These are phyloP conservation scores for Tolypocladium album DNA, from an alignment of 2,329 filamentous ascomycete genomes.

Conservation along the genomic window DNA sequence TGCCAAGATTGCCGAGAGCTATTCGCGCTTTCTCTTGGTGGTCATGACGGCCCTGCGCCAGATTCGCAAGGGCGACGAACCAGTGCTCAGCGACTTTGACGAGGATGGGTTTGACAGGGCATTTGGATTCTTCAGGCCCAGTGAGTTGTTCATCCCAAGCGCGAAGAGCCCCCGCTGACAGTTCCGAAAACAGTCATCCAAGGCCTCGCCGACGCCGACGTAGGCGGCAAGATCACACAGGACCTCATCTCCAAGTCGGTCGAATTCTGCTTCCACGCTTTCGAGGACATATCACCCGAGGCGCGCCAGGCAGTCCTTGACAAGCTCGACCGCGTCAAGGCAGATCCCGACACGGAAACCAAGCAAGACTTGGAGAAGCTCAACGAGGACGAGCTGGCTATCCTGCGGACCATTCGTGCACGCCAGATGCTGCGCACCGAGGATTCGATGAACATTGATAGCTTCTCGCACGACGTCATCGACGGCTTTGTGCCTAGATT, in stretches of 20 bases:
- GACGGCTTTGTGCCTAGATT: too few species aligned
- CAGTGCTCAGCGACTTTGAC: conserved; percentile 28
- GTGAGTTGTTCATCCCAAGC: conserved; percentile 14
- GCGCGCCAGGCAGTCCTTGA: conserved; percentile 3
- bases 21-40: conserved; percentile 31
- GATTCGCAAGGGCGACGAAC: conserved; percentile 25
- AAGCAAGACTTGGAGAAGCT: conserved; percentile 2
- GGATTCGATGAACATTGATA: conserved; percentile 20
- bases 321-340: conserved; percentile 4
- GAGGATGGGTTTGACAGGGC: conserved; percentile 31
- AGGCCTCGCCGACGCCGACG: conserved; percentile 19
- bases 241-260: conserved; percentile 17
- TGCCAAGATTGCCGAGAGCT: conserved; percentile 31
- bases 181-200: conserved; percentile 25
- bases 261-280: conserved; percentile 21
- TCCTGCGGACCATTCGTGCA: conserved; percentile 14
- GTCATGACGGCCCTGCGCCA: conserved; percentile 21
- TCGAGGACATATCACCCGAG: conserved; percentile 10
- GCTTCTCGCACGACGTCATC: conserved; percentile 16
- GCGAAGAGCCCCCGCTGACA: too few species aligned
- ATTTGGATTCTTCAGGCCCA: conserved; percentile 27
- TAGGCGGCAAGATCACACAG: conserved; percentile 14
- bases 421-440: conserved; percentile 14
- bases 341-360: too few species aligned
- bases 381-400: conserved; percentile 11